Evolutionary conservation across 2,329 filamentous ascomycete species (phyloP).

Genomic region (Aureobasidium sp.): DNA sequence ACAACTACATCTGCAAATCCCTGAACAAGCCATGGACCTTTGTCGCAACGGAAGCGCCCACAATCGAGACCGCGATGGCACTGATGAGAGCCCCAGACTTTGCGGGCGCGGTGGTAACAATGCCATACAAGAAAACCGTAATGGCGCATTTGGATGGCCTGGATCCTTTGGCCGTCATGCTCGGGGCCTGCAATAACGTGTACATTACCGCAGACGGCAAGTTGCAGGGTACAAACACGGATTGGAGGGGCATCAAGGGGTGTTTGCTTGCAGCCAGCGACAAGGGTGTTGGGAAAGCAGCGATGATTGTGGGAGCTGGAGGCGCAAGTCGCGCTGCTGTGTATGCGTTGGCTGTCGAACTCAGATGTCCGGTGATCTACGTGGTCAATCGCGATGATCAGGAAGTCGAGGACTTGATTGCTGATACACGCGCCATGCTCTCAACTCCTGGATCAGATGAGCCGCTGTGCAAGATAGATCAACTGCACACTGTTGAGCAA

Average conservation of each 20-base stretch:
- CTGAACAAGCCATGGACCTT: slow-evolving; percentile 32
- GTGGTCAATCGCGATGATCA: slow-evolving; percentile 17
- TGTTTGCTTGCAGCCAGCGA: slow-evolving; percentile 24
- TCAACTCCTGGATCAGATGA: neutral
- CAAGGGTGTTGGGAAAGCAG: slow-evolving; percentile 20
- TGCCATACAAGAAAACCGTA: slow-evolving; percentile 36
- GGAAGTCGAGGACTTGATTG: slow-evolving; percentile 15
- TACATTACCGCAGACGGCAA: slow-evolving; percentile 23
- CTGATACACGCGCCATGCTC: neutral
- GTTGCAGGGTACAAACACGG: slow-evolving; percentile 36
- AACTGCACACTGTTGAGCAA: slow-evolving; percentile 24
- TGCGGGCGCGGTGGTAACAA: slow-evolving; percentile 32
- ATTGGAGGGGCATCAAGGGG: slow-evolving; percentile 35
- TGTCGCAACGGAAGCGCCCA: slow-evolving; percentile 27
- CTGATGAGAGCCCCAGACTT: slow-evolving; percentile 25
- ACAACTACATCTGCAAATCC: slow-evolving; percentile 32
- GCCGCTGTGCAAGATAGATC: slow-evolving; percentile 20
- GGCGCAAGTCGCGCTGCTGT: slow-evolving; percentile 35
- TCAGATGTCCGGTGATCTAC: slow-evolving; percentile 15
- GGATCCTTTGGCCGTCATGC: slow-evolving; percentile 28
- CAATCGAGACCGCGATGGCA: slow-evolving; percentile 26
- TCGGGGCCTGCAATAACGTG: slow-evolving; percentile 35
- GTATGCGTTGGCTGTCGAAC: slow-evolving; percentile 12
- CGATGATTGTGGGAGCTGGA: slow-evolving; percentile 35
- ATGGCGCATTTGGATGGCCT: slow-evolving; percentile 31